These are phyloP conservation scores for Cystobasidium ongulense DNA, from an alignment of 768 basidiomycete genomes.

Conservation along the genomic window DNA sequence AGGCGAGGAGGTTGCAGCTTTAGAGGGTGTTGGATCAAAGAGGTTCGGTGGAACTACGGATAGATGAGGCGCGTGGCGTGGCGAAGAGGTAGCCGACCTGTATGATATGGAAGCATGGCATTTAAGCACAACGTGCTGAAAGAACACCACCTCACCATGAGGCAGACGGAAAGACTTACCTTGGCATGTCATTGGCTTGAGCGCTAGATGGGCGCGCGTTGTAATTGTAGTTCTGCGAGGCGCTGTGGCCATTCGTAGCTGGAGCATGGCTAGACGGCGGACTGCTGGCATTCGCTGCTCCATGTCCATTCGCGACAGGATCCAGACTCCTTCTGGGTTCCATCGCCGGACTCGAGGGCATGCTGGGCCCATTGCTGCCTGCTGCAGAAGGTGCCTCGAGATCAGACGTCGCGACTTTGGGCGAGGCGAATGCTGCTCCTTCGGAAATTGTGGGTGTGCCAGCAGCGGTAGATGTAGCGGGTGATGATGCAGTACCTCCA, in stretches of 20 bases:
- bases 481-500: slow-evolving; percentile 9
- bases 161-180: not conserved
- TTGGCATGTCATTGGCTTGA: not conserved
- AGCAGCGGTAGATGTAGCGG: not conserved
- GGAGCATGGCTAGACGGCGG: not conserved
- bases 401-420: not conserved
- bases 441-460: not conserved
- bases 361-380: not conserved
- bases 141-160: not conserved
- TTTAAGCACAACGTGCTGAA: not conserved
- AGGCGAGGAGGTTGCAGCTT: not conserved
- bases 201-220: not conserved
- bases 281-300: not conserved
- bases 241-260: not conserved
- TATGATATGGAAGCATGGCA: not conserved
- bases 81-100: slow-evolving; percentile 7
- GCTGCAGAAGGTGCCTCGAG: not conserved
- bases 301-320: not conserved
- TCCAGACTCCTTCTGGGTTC: not conserved
- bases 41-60: slow-evolving; percentile 23
- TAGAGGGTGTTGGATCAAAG: not conserved
- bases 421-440: not conserved
- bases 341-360: not conserved
- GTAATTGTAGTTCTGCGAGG: not conserved
- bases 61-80: slow-evolving; percentile 5